A percentile compares a stretch with the other conserved stretches of the same genome.
These are phyloP conservation scores for Vaccinium corymbosum DNA, from an alignment of 148 eudicot species.

Conservation along the genomic window DNA sequence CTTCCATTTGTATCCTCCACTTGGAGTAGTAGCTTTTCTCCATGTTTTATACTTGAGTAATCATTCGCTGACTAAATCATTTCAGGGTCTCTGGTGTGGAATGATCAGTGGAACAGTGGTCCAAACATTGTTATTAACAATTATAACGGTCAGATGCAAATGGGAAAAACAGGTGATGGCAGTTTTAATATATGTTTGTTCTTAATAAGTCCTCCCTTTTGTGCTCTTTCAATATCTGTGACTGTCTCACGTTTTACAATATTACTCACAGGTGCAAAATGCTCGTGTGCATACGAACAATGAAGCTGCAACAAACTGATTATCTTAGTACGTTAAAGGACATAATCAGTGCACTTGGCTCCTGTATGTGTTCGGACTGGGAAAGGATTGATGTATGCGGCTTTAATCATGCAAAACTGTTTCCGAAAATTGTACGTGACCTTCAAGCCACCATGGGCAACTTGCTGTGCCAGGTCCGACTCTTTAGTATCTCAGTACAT, in stretches of 20 bases:
- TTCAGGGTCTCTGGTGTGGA: conserved; percentile 35
- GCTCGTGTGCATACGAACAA: not conserved
- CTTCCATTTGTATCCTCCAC: not conserved
- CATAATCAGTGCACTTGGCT: not conserved
- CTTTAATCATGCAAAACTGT: not conserved
- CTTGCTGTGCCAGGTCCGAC: not conserved
- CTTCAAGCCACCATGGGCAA: not conserved
- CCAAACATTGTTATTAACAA: conserved; percentile 23
- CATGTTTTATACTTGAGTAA: not conserved
- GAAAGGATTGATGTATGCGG: not conserved
- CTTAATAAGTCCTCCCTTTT: not conserved
- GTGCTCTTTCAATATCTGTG: not conserved
- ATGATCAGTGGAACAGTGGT: conserved; percentile 31
- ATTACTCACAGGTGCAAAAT: conserved; percentile 9
- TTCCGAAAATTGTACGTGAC: not conserved
- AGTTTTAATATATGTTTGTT: not conserved
- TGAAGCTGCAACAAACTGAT: not conserved
- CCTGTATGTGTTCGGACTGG: not conserved
- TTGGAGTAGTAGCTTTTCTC: not conserved
- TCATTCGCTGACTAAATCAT: not conserved
- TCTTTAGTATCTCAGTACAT: not conserved
- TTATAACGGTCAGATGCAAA: conserved; percentile 16
- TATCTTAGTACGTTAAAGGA: not conserved
- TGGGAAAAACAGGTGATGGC: conserved; percentile 26
- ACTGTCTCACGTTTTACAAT: not conserved